phyloP scores from a whole-genome alignment of 2,329 filamentous ascomycete genomes.

The Alternaria gaisen region DNA sequence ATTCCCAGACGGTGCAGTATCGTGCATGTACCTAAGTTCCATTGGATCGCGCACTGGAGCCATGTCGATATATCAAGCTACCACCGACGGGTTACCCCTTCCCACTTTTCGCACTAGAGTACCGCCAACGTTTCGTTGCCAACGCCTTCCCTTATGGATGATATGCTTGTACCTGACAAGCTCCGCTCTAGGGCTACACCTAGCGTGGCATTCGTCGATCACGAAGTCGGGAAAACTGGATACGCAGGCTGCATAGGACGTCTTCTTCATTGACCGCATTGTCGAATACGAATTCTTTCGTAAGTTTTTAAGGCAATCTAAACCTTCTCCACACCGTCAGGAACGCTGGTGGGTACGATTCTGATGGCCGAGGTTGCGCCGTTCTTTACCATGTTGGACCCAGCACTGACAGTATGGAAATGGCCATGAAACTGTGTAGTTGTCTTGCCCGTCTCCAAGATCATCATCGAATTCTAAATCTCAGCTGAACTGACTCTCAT shows the following conservation, averaged over 20 bases:
- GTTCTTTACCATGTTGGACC: not conserved
- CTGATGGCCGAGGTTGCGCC: not conserved
- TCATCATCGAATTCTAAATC: too few relatives aligned
- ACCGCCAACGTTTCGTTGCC: not conserved
- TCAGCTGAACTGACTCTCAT: too few relatives aligned
- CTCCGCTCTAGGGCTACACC: not conserved
- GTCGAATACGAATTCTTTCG: not conserved
- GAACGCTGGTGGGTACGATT: not conserved
- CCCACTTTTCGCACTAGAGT: not conserved
- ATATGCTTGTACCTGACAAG: not conserved
- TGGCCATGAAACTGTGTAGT: not conserved
- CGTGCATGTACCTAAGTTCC: not conserved
- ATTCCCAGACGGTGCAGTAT: not conserved
- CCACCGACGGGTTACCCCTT: not conserved
- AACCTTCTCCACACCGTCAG: not conserved
- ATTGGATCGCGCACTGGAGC: not conserved
- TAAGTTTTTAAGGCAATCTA: not conserved
- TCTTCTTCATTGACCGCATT: not conserved
- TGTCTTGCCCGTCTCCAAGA: not conserved
- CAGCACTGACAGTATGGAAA: not conserved
- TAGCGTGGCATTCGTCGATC: not conserved
- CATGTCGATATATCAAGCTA: not conserved
- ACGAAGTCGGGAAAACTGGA: not conserved
- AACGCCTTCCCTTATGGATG: not conserved
- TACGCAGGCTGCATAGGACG: not conserved